Conservation (phyloP, 768 basidiomycete species). For the Russula dissimulans region DNA sequence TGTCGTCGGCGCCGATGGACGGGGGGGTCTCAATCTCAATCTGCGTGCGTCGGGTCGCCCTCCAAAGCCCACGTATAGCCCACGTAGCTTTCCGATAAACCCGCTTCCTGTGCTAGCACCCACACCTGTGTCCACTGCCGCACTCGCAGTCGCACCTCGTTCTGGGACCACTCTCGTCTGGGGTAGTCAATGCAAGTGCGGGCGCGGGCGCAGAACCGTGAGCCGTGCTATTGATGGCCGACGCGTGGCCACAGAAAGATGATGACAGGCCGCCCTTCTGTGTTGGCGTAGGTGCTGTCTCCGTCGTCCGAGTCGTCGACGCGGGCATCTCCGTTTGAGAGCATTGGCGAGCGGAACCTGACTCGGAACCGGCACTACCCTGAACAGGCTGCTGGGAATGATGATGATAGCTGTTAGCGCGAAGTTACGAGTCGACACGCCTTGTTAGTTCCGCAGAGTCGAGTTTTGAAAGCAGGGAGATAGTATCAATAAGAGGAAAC, state of each 20-base stretch:
- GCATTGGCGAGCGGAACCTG: background rate
- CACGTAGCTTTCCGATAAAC: conserved; percentile 71
- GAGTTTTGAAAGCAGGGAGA: no score
- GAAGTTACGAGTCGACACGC: no score
- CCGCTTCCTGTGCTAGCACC: background rate
- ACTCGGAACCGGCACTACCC: no score
- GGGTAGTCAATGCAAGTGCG: conserved; percentile 24
- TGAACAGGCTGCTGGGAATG: background rate
- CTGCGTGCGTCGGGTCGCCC: conserved; percentile 36
- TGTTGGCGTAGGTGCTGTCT: background rate
- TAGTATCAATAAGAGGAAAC: no score
- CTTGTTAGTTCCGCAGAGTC: no score
- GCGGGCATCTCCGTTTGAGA: background rate
- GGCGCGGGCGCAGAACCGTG: conserved; percentile 25
- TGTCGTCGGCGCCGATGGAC: background rate
- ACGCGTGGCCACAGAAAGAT: conserved; percentile 41
- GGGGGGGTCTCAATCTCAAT: conserved; percentile 21
- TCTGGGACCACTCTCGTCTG: conserved; percentile 32
- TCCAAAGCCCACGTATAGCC: conserved; percentile 43
- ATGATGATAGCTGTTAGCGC: background rate
- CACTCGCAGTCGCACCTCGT: no score
- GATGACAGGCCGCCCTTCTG: conserved; percentile 33
- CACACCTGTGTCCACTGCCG: background rate
- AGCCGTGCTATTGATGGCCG: conserved; percentile 35
- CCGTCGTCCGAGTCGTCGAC: background rate